Base-by-base conservation (phyloP, 176 grass and related monocot genomes). In the Triticum timopheevii region DNA sequence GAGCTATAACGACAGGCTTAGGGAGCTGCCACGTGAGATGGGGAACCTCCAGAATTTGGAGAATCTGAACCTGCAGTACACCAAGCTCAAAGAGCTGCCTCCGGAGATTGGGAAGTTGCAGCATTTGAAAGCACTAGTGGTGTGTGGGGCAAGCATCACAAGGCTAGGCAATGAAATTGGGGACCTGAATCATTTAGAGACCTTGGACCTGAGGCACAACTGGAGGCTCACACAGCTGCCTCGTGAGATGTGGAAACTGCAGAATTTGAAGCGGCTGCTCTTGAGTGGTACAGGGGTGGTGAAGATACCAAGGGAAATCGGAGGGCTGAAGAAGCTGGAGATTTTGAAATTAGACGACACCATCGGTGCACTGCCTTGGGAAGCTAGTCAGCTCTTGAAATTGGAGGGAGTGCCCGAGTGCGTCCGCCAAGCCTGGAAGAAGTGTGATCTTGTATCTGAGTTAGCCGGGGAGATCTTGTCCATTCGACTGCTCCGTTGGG, bases 91-190 rank as follows among this genome's bases (percentile, higher is more conserved):
- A 12, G 47, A 50, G 47, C 47, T 50, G 1, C 47, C 47, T 16
- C 4, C 0, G 3, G 13, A 50, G 13, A 50, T 2, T 6, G 3
- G 13, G 13, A 50, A 50, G 13, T 16, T 50, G 47, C 13, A 16
- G 47, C 12, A 50, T 50, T 50, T 50, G 47, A 16, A 50, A 50
- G 0, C 47, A 5, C 13, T 5, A 4, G 47, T 5, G 13, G 47
- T 16, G 13, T 0, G 47, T 0, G 4, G 13, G 13, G 4, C 4
- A 50, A 0, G 13, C 0, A 5, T 50, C 1, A 50, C 13, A 50
- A 16, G 12, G 47, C 47, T 50, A 16, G 0, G 0, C 4, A 52
- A 5, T 17, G 49, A 52, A 17, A 17, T 52, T 0, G 15, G 49
- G 49, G 1, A 17, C 15, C 15, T 52, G 4, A 15, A 17, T 0